Conservation (phyloP, 2,329 filamentous ascomycete species). For the Tolypocladium cylindrosporum region DNA sequence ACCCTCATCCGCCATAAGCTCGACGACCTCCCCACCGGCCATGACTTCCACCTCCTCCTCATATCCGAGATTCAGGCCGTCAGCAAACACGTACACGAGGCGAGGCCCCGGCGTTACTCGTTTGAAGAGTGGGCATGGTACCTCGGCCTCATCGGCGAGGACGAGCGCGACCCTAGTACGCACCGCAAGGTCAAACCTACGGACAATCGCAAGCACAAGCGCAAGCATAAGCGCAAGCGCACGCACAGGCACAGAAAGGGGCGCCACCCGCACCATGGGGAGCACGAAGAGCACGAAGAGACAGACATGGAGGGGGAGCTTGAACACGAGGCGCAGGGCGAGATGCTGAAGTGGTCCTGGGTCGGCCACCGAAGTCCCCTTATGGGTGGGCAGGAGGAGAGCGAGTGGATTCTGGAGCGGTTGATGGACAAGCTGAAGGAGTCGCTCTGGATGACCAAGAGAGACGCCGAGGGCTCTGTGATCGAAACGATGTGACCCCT, state of each 20-base stretch:
- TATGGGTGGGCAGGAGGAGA: conserved; percentile 58
- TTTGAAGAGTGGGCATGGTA: conserved; percentile 87
- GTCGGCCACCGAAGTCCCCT: conserved; percentile 59
- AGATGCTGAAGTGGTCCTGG: conserved; percentile 55
- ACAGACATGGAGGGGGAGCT: background rate
- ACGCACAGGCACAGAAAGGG: background rate
- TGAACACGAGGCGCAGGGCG: conserved; percentile 4
- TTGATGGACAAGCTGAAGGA: conserved; percentile 43
- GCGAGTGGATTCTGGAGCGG: conserved; percentile 63
- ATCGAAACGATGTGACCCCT: background rate
- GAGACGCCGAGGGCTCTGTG: background rate
- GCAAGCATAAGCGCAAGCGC: background rate
- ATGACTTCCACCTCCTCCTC: conserved; percentile 54
- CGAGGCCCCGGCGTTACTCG: conserved; percentile 53
- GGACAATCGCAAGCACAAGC: conserved; percentile 4
- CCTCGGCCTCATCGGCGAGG: conserved; percentile 63
- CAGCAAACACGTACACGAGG: conserved; percentile 48
- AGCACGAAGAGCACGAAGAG: background rate
- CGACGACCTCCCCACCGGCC: conserved; percentile 28
- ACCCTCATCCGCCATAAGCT: conserved; percentile 25
- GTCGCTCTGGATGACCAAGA: conserved; percentile 11
- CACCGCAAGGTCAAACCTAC: conserved; percentile 32
- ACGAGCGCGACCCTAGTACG: conserved; percentile 40
- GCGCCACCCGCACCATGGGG: background rate
- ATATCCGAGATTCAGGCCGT: conserved; percentile 61